Base-by-base conservation (phyloP, 1,284 basidiomycete species). In the Boletellus sp. region DNA sequence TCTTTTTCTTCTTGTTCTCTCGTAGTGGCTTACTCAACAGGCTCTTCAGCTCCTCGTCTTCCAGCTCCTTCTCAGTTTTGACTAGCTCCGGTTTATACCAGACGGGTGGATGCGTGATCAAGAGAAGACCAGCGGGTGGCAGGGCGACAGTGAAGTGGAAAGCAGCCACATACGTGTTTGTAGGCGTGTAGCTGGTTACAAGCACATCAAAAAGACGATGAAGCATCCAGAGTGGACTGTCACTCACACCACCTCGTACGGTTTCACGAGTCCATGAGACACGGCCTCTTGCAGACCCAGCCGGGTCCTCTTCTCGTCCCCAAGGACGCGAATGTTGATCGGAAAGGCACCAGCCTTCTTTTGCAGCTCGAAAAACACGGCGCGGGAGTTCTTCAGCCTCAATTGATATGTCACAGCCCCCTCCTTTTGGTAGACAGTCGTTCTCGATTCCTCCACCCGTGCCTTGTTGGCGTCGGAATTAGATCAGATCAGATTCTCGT, bases 291-390 rank as follows among this genome's bases (percentile, higher is more conserved):
- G 89, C 33, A 99, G 82, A 63, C 96, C 96, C 81, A 99, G 88
- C 50, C 94, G 86, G 21, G 93, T 89, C 51, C 91, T 84, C 74
- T 95, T 93, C 79, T 97, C 94, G 67, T 99, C 95, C 55, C 97
- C 96, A 55, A 99, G 80, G 49, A 81, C 81, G 58, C 96, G 90
- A 56, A 99, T 81, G 66, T 95, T 97, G 82, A 99, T 97, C 41
- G 96, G 96, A 86, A 99, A 99, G 8, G 92, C 82, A 26, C 95
- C 96, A 33, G 96, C 91, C 72, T 97, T 98, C 80, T 95, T 96
- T 74, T 96, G 91, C 64, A 98, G 91, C 74, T 98, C 96, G 47
- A 89, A 89, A 75, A 97, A 97, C 44, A 97, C 89, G 32, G 89
- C 84, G 61, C 96, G 88, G 48, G 94, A 95, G 50, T 91, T 96